Evolutionary conservation across 331 rosid species (phyloP).

Genomic region (Cydonia oblonga): DNA sequence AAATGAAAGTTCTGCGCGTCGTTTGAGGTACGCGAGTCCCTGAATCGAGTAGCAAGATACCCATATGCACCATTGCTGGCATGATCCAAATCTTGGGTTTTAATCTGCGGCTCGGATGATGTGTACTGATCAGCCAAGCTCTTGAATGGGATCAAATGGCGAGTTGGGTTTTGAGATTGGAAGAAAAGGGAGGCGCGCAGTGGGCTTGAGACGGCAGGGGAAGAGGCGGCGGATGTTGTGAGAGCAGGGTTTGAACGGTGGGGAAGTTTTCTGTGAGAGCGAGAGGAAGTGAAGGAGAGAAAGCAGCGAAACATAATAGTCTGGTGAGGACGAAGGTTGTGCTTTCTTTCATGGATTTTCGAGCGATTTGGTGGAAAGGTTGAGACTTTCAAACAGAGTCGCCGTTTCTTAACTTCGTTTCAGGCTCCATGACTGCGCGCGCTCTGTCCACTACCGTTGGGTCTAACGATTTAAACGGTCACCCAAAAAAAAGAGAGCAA

Average conservation of each 20-base stretch:
- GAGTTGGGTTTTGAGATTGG: slow-evolving; percentile 12
- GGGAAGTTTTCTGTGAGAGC: slow-evolving; percentile 16
- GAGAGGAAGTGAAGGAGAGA: slow-evolving; percentile 5
- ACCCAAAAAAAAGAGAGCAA: not conserved
- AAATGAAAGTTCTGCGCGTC: slow-evolving; percentile 62
- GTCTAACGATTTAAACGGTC: not conserved
- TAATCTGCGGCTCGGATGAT: slow-evolving; percentile 17
- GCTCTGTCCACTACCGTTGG: not conserved
- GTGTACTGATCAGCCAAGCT: slow-evolving; percentile 15
- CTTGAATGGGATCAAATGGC: slow-evolving; percentile 12
- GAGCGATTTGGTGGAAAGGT: not conserved
- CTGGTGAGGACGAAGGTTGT: not conserved
- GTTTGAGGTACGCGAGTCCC: slow-evolving; percentile 24
- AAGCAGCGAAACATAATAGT: slow-evolving; percentile 33
- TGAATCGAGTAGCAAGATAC: slow-evolving; percentile 23
- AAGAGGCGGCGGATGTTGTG: slow-evolving; percentile 14
- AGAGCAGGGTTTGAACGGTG: slow-evolving; percentile 19
- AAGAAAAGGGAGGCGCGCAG: slow-evolving; percentile 6
- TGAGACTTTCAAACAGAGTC: not conserved
- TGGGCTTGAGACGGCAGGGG: slow-evolving; percentile 3
- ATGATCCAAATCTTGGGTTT: not conserved
- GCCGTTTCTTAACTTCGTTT: not conserved
- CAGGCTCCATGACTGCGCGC: not conserved
- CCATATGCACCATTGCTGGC: slow-evolving; percentile 23
- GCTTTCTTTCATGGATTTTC: not conserved